A percentile compares a stretch with the other conserved stretches of the same genome.
phyloP scores from a whole-genome alignment of 192 early-diverging fungal species.

The Podila clonocystis region DNA sequence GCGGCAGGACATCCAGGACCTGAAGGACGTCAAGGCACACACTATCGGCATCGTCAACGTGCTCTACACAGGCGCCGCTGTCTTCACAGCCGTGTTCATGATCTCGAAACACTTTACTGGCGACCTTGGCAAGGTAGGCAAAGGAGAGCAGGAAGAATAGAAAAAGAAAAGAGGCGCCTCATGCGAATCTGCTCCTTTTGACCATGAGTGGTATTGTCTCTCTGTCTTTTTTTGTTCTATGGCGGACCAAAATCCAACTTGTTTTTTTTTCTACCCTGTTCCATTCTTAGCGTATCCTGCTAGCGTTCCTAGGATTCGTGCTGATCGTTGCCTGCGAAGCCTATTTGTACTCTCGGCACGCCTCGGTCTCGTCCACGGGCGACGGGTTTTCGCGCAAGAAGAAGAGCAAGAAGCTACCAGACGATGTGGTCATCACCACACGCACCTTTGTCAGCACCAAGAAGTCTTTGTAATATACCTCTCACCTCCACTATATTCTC shows the following conservation, averaged over 20 bases:
- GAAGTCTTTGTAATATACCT: background rate
- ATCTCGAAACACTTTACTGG: constrained; percentile 41
- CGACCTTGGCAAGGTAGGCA: constrained; percentile 23
- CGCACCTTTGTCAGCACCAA: constrained; percentile 9
- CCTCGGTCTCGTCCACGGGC: background rate
- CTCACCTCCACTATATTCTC: too few species aligned
- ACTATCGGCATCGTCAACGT: constrained; percentile 42
- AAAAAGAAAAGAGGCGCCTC: too few species aligned
- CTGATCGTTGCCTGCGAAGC: constrained; percentile 43
- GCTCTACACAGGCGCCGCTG: constrained; percentile 31
- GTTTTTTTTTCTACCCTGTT: background rate
- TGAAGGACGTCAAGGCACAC: constrained; percentile 39
- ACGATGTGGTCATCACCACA: constrained; percentile 22
- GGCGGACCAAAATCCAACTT: background rate
- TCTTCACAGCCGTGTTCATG: constrained; percentile 44
- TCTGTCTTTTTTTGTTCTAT: background rate
- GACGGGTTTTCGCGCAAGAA: background rate
- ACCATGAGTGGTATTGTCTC: constrained; percentile 1
- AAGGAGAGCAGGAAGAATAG: background rate
- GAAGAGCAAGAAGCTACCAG: constrained; percentile 2
- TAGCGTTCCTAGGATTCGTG: constrained; percentile 34
- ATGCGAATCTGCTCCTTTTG: background rate
- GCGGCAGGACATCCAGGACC: constrained; percentile 20
- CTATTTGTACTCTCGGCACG: constrained; percentile 34
- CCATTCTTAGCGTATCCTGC: constrained; percentile 15